Base-by-base conservation (phyloP, 2,329 filamentous ascomycete species). In the Pseudopithomyces maydicus region DNA sequence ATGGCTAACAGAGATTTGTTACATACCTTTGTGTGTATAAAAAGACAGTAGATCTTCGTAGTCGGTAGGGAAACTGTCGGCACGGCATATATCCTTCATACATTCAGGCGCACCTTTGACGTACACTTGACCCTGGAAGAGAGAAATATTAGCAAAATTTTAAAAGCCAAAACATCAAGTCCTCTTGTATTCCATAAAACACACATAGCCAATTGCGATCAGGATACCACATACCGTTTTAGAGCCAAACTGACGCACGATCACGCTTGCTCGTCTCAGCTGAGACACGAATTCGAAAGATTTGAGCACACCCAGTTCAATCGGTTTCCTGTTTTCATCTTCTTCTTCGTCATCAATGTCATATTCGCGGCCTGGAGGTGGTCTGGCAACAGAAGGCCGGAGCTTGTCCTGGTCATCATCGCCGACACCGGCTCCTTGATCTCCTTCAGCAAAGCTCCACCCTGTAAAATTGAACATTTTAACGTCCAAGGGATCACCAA, bases 391-490 rank as follows among this genome's bases (percentile, higher is more conserved):
- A 2, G 95, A 94, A n/a, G 94, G 95, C 1, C 90, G 88, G 36
- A 97, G 83, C 7, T 88, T 88, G 56, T 93, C 90, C 45, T 94
- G 89, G 51, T 95, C 91, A 19, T 91, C 88, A 48, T 90, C 87
- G 41, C 82, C 82, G 51, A 85, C 85, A 26, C 83, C 84, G 22
- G 82, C 77, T 51, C 84, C 83, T 64, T 93, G 88, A 44, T 88
- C 88, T 2, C 92, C 92, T 79, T 99, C 95, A 73, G 97, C 90
- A 66, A 91, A 99, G 3, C 86, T 85, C 95, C 95, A 99, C 6
- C 85, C 85, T 0, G 95, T 98, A 66, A 97, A 99, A 63, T 97
- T 89, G 72, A 99, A 99, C 95, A 99, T 99, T 74, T 98, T 98
- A 55, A 97, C 82, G 74, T 99, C 95, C 1, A 99, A 81, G 4